Percentiles rank a stretch among this genome's conserved stretches.
phyloP scores from a whole-genome alignment of 495 filamentous ascomycete genomes.

The Daldinia grandis region DNA sequence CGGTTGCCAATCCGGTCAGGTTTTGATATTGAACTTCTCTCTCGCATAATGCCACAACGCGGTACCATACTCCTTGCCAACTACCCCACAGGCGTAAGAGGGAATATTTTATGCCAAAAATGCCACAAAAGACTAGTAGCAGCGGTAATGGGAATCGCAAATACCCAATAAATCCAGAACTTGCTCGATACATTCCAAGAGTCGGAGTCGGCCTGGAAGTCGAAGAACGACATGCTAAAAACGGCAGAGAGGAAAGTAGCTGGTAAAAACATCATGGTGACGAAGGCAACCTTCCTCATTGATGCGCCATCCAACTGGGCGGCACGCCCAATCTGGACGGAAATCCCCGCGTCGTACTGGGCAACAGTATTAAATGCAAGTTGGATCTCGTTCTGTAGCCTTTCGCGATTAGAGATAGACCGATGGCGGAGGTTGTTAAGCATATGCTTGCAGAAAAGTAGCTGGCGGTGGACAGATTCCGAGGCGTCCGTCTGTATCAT shows the following conservation, averaged over 20 bases:
- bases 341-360: conserved; percentile 48
- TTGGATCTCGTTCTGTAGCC: conserved; percentile 55
- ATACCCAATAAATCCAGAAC: conserved; percentile 51
- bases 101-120: background rate
- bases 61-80: background rate
- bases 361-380: conserved; percentile 54
- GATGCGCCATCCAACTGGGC: conserved; percentile 50
- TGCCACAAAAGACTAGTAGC: background rate
- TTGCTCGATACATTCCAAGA: conserved; percentile 41
- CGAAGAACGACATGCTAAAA: conserved; percentile 47
- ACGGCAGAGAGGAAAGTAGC: conserved; percentile 47
- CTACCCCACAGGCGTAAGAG: background rate
- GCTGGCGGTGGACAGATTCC: conserved; percentile 36
- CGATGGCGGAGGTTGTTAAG: conserved; percentile 51
- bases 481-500: background rate
- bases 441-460: conserved; percentile 49
- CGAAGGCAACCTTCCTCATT: conserved; percentile 48
- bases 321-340: conserved; percentile 49
- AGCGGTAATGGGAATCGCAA: conserved; percentile 24
- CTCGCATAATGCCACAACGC: background rate
- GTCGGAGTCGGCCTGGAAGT: conserved; percentile 31
- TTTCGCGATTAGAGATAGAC: conserved; percentile 51
- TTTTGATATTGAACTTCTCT: too few species aligned
- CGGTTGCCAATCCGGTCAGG: too few species aligned
- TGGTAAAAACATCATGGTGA: conserved; percentile 48